phyloP scores from a whole-genome alignment of 257 asterid genomes.

The Solanum chiquidenum region DNA sequence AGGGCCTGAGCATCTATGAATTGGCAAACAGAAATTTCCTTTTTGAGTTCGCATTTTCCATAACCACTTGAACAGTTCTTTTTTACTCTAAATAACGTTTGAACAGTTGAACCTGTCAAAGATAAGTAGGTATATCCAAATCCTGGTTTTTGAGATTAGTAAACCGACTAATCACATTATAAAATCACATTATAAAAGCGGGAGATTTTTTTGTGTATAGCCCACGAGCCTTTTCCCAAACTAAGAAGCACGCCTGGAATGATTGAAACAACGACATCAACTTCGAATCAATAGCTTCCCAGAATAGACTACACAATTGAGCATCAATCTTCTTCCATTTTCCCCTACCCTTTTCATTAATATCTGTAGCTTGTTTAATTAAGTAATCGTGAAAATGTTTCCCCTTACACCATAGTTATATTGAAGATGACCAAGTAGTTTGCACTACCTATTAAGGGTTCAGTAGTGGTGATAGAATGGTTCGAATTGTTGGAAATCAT shows the following conservation, averaged over 20 bases:
- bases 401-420: not conserved
- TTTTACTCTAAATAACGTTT: not conserved
- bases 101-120: not conserved
- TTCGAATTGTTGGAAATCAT: not conserved
- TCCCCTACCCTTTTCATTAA: not conserved
- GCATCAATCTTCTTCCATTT: not conserved
- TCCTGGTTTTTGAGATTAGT: not conserved
- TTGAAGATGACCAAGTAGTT: not conserved
- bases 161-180: not conserved
- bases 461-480: not conserved
- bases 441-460: not conserved
- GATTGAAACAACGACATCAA: not conserved
- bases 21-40: not conserved
- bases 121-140: not conserved
- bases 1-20: not conserved
- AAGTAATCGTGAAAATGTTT: not conserved
- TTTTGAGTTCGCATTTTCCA: not conserved
- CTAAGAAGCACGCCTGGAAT: not conserved
- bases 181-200: not conserved
- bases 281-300: not conserved
- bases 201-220: not conserved
- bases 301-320: not conserved
- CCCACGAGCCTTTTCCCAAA: not conserved
- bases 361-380: not conserved
- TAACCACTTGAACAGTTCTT: not conserved